Evolutionary conservation across 208 protist species (phyloP), one percentile per base, ranked within the genome.

Genomic region (Leishmania tropica): DNA sequence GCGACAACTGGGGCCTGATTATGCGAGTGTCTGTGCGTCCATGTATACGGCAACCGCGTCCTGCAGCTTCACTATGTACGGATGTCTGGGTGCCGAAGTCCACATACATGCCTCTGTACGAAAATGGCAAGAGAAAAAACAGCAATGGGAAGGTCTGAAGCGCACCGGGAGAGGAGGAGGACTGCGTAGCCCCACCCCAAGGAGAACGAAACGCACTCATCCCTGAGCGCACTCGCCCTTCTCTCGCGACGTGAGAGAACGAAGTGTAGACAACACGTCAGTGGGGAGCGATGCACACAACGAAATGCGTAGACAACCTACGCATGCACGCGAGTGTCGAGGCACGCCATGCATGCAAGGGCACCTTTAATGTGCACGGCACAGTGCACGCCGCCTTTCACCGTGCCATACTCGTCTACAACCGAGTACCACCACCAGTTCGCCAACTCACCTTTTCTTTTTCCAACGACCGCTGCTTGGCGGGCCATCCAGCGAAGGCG

Each of bases 351-450:
- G 47, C 73, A 5, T 19, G 4, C 24, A 85, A 88, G 65, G 8
- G 51, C 75, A 13, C 24, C 47, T 13, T 75, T 21, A 13, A 88
- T 42, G 35, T 54, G 37, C 78, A 71, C 37, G 8, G 82, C 82
- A 72, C 85, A 86, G 60, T 86, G 83, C 21, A 83, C 65, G 17
- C 13, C 35, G 6, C 40, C 73, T 13, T 40, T 51, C 4, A 60
- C 10, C n/a, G 37, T 28, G 13, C 71, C 56, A 13, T 37, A 35
- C 11, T 67, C 47, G 8, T 68, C 42, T 17, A 56, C 68, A 10
- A 58, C 28, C 1, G 37, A 48, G 70, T 85, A 73, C 45, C 81
- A 85, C 72, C 78, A 82, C 60, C 82, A 85, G 64, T 37, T 76
- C 68, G 2, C 35, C 37, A 6, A 51, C 68, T 28, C 40, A 28